A percentile compares a stretch with the other conserved stretches of the same genome.
Evolutionary conservation across 441 rosid genomes (phyloP).

Genomic region (Flueggea neowawraea): DNA sequence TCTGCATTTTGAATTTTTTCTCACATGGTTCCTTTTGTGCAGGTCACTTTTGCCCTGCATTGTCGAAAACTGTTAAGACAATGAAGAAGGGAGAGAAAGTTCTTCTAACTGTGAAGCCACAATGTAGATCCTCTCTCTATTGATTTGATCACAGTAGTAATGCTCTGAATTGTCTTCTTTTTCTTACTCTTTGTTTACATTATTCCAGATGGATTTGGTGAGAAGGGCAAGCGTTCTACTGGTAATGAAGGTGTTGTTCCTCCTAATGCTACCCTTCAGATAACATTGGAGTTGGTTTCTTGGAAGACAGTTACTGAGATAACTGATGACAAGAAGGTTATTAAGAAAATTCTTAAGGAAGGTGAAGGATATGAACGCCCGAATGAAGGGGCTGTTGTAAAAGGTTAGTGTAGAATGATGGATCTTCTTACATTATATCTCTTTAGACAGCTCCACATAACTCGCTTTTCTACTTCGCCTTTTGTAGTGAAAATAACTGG

Average conservation of each 20-base stretch:
- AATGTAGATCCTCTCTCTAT: constrained; percentile 40
- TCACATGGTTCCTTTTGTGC: constrained; percentile 18
- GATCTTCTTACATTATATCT: too few relatives aligned
- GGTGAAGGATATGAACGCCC: constrained; percentile 92
- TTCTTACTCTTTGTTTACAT: neutral
- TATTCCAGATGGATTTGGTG: constrained; percentile 80
- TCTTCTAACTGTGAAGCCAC: constrained; percentile 75
- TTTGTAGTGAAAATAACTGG: constrained; percentile 73
- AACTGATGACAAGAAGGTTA: constrained; percentile 79
- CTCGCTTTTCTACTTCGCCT: neutral
- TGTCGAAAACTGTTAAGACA: constrained; percentile 74
- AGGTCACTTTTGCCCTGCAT: constrained; percentile 77
- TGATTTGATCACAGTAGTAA: neutral
- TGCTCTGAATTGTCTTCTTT: neutral
- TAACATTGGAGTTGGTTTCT: constrained; percentile 65
- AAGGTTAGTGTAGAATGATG: constrained; percentile 27
- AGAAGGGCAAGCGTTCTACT: constrained; percentile 66
- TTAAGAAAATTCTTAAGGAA: constrained; percentile 74
- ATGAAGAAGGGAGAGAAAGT: constrained; percentile 88
- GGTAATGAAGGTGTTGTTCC: constrained; percentile 64
- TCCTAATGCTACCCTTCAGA: constrained; percentile 58
- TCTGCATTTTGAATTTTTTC: neutral
- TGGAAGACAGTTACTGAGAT: constrained; percentile 84
- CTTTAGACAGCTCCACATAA: too few relatives aligned
- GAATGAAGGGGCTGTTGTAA: constrained; percentile 71